phyloP scores from a whole-genome alignment of 257 asterid species.

The Petunia secreta region DNA sequence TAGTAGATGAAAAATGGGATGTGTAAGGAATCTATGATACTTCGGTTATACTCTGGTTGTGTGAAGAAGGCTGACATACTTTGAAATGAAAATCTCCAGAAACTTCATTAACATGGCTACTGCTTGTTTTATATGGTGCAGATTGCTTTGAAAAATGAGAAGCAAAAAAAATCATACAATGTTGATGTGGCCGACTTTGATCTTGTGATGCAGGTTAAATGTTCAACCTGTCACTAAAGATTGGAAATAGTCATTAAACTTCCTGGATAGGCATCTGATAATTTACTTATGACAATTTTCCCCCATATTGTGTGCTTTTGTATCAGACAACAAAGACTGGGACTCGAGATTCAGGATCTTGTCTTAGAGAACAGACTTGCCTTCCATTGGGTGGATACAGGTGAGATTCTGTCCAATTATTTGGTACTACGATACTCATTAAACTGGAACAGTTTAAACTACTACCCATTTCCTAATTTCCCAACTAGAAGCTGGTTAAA shows the following conservation, averaged over 20 bases:
- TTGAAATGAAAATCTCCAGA: background rate
- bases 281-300: conserved; percentile 28
- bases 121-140: conserved; percentile 38
- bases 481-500: conserved; percentile 2
- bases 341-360: conserved; percentile 83
- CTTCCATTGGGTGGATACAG: conserved; percentile 99
- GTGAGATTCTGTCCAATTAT: conserved; percentile 45
- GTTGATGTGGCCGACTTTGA: conserved; percentile 87
- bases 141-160: conserved; percentile 65
- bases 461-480: conserved; percentile 1
- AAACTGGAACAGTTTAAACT: conserved; percentile 14
- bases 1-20: background rate
- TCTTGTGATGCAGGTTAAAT: conserved; percentile 89
- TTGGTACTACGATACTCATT: conserved; percentile 8
- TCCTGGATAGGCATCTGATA: background rate
- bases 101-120: background rate
- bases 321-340: conserved; percentile 89
- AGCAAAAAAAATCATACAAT: conserved; percentile 50
- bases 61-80: background rate
- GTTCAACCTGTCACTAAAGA: background rate
- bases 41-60: background rate
- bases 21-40: background rate
- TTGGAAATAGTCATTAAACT: background rate
- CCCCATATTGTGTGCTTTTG: conserved; percentile 22
- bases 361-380: conserved; percentile 84